Evolutionary conservation across 2,329 filamentous ascomycete species (phyloP), one percentile per base, ranked within the genome.

Genomic region (Aspergillus pseudoterreus): DNA sequence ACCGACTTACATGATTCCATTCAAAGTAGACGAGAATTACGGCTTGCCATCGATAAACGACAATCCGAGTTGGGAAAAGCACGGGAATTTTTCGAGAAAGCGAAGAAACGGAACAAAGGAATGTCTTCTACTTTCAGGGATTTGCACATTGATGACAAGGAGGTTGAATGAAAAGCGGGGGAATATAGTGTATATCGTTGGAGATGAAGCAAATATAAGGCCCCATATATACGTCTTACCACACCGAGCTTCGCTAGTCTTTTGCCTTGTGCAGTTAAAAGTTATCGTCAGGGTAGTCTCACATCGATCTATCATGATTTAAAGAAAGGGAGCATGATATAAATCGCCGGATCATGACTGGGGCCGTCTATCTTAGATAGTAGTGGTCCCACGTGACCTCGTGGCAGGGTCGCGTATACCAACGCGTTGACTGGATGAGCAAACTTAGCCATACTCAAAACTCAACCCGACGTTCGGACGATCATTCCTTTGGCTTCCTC

Each of bases 31-130:
- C 64, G 64, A 45, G 64, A 69, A 44, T 58, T 64, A 27, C 61
- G 62, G 21, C 54, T 68, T 51, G 70, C 68, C n/a, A 61, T 61
- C 45, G 69, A 72, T 45, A 67, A 59, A 52, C 66, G 63, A 42
- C 48, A 61, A 32, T 35, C 54, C 9, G 71, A 73, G 45, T 43
- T 66, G 2, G 45, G 61, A 6, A 72, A 67, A 44, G 66, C 71
- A 6, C 48, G 57, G 17, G 64, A 66, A 12, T 67, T 69, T 27
- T 62, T 74, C 32, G 58, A 66, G 22, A 72, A 66, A 46, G 67
- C 69, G 14, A 64, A 58, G 49, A 56, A 61, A 27, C 66, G 67
- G 43, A 62, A 62, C 35, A 62, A 59, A 43, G 63, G 68, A 32
- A 63, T 69, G 5, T 52, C 62, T 32, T 62, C 62, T 39, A 64